phyloP scores from a whole-genome alignment of 1,139 yeast genomes.

The Yamadazyma aaseri region DNA sequence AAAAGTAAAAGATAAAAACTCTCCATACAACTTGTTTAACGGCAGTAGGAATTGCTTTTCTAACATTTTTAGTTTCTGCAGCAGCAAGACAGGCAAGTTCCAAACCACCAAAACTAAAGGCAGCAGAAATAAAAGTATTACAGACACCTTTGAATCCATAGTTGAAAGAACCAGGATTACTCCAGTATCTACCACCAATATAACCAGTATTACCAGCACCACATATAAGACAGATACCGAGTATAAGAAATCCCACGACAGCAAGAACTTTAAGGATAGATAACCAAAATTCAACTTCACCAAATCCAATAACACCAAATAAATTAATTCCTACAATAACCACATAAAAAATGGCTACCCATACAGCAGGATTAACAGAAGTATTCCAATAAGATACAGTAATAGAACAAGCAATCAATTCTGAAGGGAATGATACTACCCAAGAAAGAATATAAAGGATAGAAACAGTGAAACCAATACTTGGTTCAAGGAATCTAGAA shows the following conservation, averaged over 20 bases:
- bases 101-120: slow-evolving; percentile 69
- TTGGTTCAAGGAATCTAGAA: slow-evolving; percentile 59
- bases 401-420: slow-evolving; percentile 44
- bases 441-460: slow-evolving; percentile 42
- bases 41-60: slow-evolving; percentile 67
- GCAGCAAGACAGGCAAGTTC: slow-evolving; percentile 76
- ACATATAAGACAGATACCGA: slow-evolving; percentile 34
- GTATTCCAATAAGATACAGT: slow-evolving; percentile 43
- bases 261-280: slow-evolving; percentile 44
- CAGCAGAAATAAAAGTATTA: slow-evolving; percentile 80
- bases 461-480: slow-evolving; percentile 56
- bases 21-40: slow-evolving; percentile 76
- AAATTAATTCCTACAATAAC: slow-evolving; percentile 37
- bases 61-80: slow-evolving; percentile 76
- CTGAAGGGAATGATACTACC: slow-evolving; percentile 45
- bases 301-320: slow-evolving; percentile 47
- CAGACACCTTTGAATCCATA: slow-evolving; percentile 75
- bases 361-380: slow-evolving; percentile 38
- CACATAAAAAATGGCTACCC: slow-evolving; percentile 43
- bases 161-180: slow-evolving; percentile 49
- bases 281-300: slow-evolving; percentile 43
- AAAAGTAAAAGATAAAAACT: slow-evolving; percentile 57
- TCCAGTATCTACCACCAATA: slow-evolving; percentile 43
- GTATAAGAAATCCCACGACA: slow-evolving; percentile 41
- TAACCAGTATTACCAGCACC: slow-evolving; percentile 45